These are phyloP conservation scores for Acanthamoeba lenticulata DNA, from an alignment of 208 protist genomes.

Conservation along the genomic window DNA sequence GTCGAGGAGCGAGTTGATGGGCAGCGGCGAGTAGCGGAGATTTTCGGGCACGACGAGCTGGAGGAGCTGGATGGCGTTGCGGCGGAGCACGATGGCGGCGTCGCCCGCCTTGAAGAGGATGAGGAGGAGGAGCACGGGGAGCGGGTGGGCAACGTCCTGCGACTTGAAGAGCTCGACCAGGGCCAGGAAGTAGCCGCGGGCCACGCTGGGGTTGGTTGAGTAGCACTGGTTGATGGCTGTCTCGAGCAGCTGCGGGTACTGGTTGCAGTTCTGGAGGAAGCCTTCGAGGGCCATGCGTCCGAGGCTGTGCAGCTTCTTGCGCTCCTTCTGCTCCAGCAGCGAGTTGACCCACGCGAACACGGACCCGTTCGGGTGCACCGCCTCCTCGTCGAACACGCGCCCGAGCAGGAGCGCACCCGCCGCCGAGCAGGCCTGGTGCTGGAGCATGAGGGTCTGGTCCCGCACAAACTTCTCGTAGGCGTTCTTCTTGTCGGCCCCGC, in stretches of 20 bases:
- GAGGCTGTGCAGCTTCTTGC: conserved; percentile 39
- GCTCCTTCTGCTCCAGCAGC: conserved; percentile 43
- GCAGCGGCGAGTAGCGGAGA: conserved; percentile 12
- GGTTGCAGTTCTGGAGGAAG: conserved; percentile 9
- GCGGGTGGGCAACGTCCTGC: background rate
- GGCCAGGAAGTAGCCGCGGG: conserved; percentile 53
- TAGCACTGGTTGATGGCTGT: conserved; percentile 62
- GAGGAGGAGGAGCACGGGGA: background rate
- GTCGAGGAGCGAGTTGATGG: conserved; percentile 49
- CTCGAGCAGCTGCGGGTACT: conserved; percentile 26
- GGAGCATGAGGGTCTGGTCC: conserved; percentile 50
- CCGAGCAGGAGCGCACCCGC: conserved; percentile 22
- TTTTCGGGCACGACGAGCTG: conserved; percentile 39
- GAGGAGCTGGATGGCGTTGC: conserved; percentile 41
- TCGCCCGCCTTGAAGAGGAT: conserved; percentile 59
- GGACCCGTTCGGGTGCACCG: background rate
- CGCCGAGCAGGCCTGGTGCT: conserved; percentile 37
- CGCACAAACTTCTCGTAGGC: conserved; percentile 51
- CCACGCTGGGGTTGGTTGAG: background rate
- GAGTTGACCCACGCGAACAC: conserved; percentile 59
- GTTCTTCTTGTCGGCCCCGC: conserved; percentile 15
- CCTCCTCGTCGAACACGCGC: conserved; percentile 38
- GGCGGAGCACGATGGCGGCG: background rate
- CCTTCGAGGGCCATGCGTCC: conserved; percentile 7
- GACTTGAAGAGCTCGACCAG: conserved; percentile 62